These are phyloP conservation scores for Cytospora mali DNA, from an alignment of 2,329 filamentous ascomycete genomes.

Conservation along the genomic window DNA sequence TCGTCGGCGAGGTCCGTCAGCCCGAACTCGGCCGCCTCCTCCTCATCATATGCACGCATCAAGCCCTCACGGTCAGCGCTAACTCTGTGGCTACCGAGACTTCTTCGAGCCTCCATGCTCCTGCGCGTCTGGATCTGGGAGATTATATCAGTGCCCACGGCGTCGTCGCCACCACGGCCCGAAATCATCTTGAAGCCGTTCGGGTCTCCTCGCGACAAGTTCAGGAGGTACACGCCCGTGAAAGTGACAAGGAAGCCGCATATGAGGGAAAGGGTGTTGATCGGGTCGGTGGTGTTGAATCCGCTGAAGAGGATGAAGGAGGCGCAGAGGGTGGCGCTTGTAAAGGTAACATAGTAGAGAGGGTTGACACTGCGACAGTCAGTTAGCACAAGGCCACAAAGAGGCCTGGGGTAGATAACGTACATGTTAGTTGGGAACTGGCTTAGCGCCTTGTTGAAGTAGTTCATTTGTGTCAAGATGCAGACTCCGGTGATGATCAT, in stretches of 20 bases:
- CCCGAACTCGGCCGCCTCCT: conserved; percentile 72
- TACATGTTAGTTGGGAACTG: conserved; percentile 98
- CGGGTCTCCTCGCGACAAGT: conserved; percentile 90
- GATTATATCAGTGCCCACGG: conserved; percentile 87
- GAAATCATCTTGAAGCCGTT: conserved; percentile 71
- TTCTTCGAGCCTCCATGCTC: conserved; percentile 89
- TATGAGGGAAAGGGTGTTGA: conserved; percentile 89
- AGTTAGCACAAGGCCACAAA: conserved; percentile 33
- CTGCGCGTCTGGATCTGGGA: conserved; percentile 86
- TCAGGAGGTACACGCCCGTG: conserved; percentile 91
- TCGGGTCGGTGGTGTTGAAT: conserved; percentile 90
- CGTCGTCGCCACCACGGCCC: conserved; percentile 67
- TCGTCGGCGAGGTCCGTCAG: conserved; percentile 80
- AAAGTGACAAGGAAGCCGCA: conserved; percentile 95
- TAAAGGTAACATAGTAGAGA: conserved; percentile 97
- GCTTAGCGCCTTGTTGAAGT: conserved; percentile 97
- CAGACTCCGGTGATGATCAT: conserved; percentile 90
- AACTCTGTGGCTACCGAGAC: conserved; percentile 66
- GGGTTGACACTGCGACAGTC: conserved; percentile 74
- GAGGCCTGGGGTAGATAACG: conserved; percentile 40
- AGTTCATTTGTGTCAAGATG: conserved; percentile 99
- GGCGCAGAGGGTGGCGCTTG: conserved; percentile 88
- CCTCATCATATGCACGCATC: conserved; percentile 87
- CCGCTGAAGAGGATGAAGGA: conserved; percentile 96
- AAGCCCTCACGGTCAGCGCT: conserved; percentile 74